phyloP scores from a whole-genome alignment of 2,329 filamentous ascomycete species.

The Coniochaeta pulveracea region DNA sequence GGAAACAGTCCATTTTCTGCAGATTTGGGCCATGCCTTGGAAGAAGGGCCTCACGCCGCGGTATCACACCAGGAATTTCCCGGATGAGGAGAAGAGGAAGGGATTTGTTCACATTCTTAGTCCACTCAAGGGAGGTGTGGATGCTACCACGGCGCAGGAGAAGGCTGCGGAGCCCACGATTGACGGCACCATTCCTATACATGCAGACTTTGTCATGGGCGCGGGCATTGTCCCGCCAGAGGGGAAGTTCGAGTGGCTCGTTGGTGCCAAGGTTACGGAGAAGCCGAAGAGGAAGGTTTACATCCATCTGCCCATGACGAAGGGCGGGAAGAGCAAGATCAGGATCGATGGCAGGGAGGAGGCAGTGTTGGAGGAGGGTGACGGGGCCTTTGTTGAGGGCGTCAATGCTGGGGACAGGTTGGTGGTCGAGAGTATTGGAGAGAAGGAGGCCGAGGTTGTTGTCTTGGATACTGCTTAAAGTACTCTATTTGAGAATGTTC shows the following conservation, averaged over 20 bases:
- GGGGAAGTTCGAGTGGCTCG: slow-evolving; percentile 56
- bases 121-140: slow-evolving; percentile 54
- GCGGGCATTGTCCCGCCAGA: slow-evolving; percentile 61
- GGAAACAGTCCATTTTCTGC: slow-evolving; percentile 70
- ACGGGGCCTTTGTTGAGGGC: slow-evolving; percentile 64
- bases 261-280: slow-evolving; percentile 48
- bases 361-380: slow-evolving; percentile 60
- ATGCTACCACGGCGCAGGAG: slow-evolving; percentile 52
- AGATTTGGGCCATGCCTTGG: slow-evolving; percentile 82
- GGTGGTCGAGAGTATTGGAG: slow-evolving; percentile 54
- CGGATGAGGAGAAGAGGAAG: slow-evolving; percentile 60
- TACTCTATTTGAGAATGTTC: no score
- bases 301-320: slow-evolving; percentile 71
- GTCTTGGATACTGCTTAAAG: slow-evolving; percentile 50
- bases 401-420: slow-evolving; percentile 55
- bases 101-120: slow-evolving; percentile 67
- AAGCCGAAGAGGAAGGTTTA: slow-evolving; percentile 60
- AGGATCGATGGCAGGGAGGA: slow-evolving; percentile 55
- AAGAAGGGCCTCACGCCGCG: slow-evolving; percentile 57
- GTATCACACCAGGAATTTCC: slow-evolving; percentile 66
- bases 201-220: slow-evolving; percentile 76
- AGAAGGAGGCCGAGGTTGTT: slow-evolving; percentile 58
- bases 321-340: slow-evolving; percentile 62
- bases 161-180: slow-evolving; percentile 49
- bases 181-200: slow-evolving; percentile 64